These are phyloP conservation scores for Vigna nakashimae DNA, from an alignment of 306 rosid genomes.

Conservation along the genomic window DNA sequence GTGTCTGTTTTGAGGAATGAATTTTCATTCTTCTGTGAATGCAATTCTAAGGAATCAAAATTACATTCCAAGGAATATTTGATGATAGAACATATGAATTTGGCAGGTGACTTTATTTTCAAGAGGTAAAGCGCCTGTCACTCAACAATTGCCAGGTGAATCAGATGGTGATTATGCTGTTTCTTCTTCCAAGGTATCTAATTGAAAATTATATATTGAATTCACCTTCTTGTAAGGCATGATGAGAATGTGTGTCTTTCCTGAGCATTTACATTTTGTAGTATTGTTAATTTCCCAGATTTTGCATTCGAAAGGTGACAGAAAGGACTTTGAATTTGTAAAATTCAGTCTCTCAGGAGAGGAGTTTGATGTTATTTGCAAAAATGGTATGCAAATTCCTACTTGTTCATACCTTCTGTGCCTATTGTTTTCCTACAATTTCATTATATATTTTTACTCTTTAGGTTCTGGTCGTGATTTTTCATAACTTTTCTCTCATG, in stretches of 20 bases:
- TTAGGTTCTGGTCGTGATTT: conserved; percentile 20
- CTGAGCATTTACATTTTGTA: conserved; percentile 15
- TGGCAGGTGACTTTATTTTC: conserved; percentile 92
- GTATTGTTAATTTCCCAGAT: conserved; percentile 56
- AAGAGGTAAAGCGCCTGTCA: conserved; percentile 89
- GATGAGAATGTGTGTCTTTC: background rate
- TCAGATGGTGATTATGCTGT: conserved; percentile 74
- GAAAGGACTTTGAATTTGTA: conserved; percentile 84
- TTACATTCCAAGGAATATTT: background rate
- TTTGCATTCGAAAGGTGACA: conserved; percentile 93
- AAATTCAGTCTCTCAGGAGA: conserved; percentile 86
- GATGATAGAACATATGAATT: conserved; percentile 36
- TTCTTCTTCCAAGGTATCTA: conserved; percentile 81
- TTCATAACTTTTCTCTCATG: conserved; percentile 4
- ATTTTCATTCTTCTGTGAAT: background rate
- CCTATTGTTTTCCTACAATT: conserved; percentile 23
- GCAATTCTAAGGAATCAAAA: background rate
- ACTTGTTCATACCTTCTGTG: conserved; percentile 1
- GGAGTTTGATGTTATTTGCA: conserved; percentile 92
- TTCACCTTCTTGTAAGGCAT: background rate
- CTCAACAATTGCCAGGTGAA: conserved; percentile 90
- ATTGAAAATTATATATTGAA: conserved; percentile 33
- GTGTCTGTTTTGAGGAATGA: background rate
- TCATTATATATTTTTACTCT: conserved; percentile 4
- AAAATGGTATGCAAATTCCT: conserved; percentile 67